Percentiles rank a stretch among this genome's conserved stretches.
phyloP scores from a whole-genome alignment of 345 rosid genomes.

The Hypericum androsaemum region DNA sequence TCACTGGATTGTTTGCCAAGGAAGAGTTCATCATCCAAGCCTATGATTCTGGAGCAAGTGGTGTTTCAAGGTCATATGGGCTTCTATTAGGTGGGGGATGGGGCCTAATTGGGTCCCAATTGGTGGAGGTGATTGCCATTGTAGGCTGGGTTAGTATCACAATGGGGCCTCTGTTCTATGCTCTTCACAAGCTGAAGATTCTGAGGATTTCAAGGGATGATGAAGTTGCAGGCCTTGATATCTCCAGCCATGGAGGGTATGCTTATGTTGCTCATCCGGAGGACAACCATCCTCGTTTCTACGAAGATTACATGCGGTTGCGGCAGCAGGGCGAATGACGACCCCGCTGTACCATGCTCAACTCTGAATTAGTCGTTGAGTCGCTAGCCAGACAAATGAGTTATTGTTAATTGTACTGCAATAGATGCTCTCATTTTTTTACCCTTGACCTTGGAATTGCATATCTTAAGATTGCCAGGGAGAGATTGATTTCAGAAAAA shows the following conservation, averaged over 20 bases:
- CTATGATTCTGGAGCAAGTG: slow-evolving; percentile 32
- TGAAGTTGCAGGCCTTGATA: slow-evolving; percentile 47
- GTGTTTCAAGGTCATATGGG: slow-evolving; percentile 37
- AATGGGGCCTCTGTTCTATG: slow-evolving; percentile 51
- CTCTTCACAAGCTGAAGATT: slow-evolving; percentile 32
- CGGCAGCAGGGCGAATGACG: slow-evolving; percentile 17
- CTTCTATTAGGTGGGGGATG: slow-evolving; percentile 54
- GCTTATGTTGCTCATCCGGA: slow-evolving; percentile 34
- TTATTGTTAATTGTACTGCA: no score
- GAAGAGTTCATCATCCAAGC: slow-evolving; percentile 48
- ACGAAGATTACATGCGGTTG: slow-evolving; percentile 25
- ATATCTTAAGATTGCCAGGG: no score
- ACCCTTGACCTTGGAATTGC: no score
- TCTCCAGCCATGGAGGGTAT: slow-evolving; percentile 51
- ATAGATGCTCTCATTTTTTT: no score
- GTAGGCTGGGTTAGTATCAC: slow-evolving; percentile 38
- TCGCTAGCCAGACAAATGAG: no score
- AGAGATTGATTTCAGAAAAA: no score
- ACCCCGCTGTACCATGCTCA: background rate
- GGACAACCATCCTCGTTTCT: slow-evolving; percentile 27
- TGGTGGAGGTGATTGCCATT: slow-evolving; percentile 33
- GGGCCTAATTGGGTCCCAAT: slow-evolving; percentile 42
- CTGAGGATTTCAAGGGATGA: slow-evolving; percentile 40
- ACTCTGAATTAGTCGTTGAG: no score
- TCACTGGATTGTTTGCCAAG: slow-evolving; percentile 51